These are phyloP conservation scores for Oryza rufipogon DNA, from an alignment of 176 grass and related monocot species.

Conservation along the genomic window DNA sequence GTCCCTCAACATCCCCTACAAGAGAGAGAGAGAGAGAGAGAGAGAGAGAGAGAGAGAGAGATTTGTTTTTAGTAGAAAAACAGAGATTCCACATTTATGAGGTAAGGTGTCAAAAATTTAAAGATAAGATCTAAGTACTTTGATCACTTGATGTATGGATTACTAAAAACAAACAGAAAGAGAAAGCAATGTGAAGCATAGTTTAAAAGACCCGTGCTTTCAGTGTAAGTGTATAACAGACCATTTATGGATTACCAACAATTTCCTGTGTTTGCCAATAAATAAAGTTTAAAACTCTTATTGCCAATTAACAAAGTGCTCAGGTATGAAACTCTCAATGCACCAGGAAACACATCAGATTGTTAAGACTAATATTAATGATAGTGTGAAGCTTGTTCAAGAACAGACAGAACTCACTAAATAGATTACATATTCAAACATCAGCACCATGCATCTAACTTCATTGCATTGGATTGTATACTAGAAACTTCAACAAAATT, in stretches of 20 bases:
- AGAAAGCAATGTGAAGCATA: not conserved
- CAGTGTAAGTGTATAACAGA: not conserved
- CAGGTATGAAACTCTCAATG: not conserved
- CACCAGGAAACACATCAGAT: conserved; percentile 1
- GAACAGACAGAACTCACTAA: not conserved
- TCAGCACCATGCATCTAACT: conserved; percentile 1
- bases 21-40: too few species aligned
- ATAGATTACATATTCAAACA: conserved; percentile 22
- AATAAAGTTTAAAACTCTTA: conserved; percentile 1
- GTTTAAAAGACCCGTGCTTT: not conserved
- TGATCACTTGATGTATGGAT: not conserved
- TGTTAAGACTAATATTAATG: not conserved
- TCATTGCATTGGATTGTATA: conserved; percentile 3
- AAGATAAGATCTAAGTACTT: not conserved
- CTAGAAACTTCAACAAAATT: conserved; percentile 1
- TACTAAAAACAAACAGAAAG: conserved; percentile 19
- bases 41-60: too few species aligned
- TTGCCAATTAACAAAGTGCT: conserved; percentile 8
- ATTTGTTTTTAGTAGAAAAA: not conserved
- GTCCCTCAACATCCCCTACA: conserved; percentile 86
- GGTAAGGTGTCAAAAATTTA: not conserved
- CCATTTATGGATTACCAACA: not conserved
- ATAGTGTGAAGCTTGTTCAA: conserved; percentile 2
- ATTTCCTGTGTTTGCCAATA: not conserved
- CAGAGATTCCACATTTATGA: not conserved